A percentile compares a stretch with the other conserved stretches of the same genome.
Evolutionary conservation across 169 alveolate species (phyloP).

Genomic region (Eimeria mitis): DNA sequence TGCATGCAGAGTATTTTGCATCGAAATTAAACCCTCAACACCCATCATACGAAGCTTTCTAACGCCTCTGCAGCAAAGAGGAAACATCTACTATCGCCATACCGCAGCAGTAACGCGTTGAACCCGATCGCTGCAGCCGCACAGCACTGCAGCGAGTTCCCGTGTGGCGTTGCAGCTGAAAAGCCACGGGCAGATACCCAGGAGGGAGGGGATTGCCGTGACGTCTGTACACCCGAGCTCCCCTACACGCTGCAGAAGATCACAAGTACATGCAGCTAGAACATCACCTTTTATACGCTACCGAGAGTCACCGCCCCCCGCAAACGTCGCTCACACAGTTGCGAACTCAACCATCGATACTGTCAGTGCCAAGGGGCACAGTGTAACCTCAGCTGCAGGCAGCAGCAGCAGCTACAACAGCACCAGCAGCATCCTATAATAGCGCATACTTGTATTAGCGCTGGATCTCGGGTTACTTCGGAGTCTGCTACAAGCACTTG

Average conservation of each 20-base stretch:
- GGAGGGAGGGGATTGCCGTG: conserved; percentile 43
- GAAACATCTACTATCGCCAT: not conserved
- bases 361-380: not conserved
- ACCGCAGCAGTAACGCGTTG: conserved; percentile 47
- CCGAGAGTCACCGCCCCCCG: not conserved
- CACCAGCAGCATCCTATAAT: too few species aligned
- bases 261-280: not conserved
- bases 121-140: conserved; percentile 54
- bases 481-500: conserved; percentile 58
- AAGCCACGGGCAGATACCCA: conserved; percentile 66
- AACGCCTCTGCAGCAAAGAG: not conserved
- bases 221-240: conserved; percentile 64
- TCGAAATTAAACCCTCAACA: not conserved
- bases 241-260: conserved; percentile 29
- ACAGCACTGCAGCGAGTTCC: conserved; percentile 56
- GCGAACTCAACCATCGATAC: not conserved
- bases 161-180: conserved; percentile 46
- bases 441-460: conserved; percentile 28
- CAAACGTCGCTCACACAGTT: not conserved
- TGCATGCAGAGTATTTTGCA: not conserved
- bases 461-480: conserved; percentile 32
- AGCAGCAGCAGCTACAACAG: not conserved
- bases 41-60: not conserved
- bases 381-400: not conserved
- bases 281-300: not conserved